Percentiles rank a stretch among this genome's conserved stretches.
phyloP scores from a whole-genome alignment of 306 rosid genomes.

The Comarum palustre region DNA sequence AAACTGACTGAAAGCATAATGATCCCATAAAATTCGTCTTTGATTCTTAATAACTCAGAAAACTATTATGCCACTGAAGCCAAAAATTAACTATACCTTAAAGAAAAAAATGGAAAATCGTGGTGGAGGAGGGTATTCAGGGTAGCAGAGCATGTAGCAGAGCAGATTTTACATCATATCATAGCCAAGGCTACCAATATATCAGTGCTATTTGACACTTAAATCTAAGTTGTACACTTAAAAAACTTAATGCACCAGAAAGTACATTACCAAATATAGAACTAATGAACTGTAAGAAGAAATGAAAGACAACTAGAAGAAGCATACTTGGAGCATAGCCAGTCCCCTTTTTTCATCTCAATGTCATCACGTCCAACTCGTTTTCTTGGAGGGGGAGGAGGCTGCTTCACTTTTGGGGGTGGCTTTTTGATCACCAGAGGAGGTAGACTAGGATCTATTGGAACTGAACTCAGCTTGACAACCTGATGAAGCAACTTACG shows the following conservation, averaged over 20 bases:
- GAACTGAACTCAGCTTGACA: conserved; percentile 91
- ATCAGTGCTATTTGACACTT: neutral
- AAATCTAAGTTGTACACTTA: neutral
- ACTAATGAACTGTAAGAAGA: conserved; percentile 15
- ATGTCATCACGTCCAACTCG: conserved; percentile 91
- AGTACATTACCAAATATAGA: neutral
- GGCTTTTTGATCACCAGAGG: conserved; percentile 75
- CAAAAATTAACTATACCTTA: neutral
- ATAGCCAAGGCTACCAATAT: neutral
- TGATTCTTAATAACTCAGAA: neutral
- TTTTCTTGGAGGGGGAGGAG: conserved; percentile 87
- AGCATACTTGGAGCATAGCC: conserved; percentile 97
- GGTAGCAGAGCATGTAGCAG: neutral
- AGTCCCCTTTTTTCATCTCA: conserved; percentile 98
- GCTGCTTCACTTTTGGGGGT: conserved; percentile 89
- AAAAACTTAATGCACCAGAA: too few relatives aligned
- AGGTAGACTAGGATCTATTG: conserved; percentile 88
- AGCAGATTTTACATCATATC: neutral
- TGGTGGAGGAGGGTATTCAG: neutral
- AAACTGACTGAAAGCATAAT: neutral
- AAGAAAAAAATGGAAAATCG: neutral
- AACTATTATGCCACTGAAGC: neutral
- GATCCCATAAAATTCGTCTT: neutral
- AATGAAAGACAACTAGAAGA: conserved; percentile 10
- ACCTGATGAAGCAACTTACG: conserved; percentile 90